Evolutionary conservation across 106 monocot species (phyloP).

Genomic region (Acorus calamus): DNA sequence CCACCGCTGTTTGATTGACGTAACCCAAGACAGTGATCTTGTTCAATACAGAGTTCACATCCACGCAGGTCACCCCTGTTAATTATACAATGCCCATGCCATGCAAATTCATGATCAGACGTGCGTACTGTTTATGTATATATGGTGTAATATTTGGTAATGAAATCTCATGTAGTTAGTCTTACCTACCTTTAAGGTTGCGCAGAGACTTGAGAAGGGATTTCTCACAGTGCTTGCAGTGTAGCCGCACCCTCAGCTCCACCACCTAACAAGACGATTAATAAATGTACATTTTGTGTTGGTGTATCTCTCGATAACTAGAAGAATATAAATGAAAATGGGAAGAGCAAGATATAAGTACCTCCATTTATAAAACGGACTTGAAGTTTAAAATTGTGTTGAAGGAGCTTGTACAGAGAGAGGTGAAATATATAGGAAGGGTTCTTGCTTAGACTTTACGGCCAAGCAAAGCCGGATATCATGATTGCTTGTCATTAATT

Average conservation of each 20-base stretch:
- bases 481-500: no score
- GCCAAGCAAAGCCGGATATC: no score
- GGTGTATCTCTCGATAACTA: no score
- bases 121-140: not conserved
- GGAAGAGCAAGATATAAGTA: no score
- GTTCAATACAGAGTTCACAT: constrained; percentile 4
- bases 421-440: no score
- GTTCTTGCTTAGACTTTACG: no score
- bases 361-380: no score
- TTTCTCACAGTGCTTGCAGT: constrained; percentile 18
- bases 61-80: constrained; percentile 11
- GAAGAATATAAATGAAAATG: no score
- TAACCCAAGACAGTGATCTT: constrained; percentile 15
- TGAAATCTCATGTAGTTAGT: not conserved
- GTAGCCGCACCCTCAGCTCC: constrained; percentile 12
- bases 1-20: not conserved
- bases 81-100: not conserved
- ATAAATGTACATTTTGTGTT: no score
- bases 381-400: no score
- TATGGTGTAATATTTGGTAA: not conserved
- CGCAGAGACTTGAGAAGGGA: not conserved
- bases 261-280: not conserved
- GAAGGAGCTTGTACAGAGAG: no score
- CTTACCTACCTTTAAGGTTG: constrained; percentile 5
- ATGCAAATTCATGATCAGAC: not conserved